Evolutionary conservation across 179 eudicot genomes (phyloP).

Genomic region (Silene noctiflora): DNA sequence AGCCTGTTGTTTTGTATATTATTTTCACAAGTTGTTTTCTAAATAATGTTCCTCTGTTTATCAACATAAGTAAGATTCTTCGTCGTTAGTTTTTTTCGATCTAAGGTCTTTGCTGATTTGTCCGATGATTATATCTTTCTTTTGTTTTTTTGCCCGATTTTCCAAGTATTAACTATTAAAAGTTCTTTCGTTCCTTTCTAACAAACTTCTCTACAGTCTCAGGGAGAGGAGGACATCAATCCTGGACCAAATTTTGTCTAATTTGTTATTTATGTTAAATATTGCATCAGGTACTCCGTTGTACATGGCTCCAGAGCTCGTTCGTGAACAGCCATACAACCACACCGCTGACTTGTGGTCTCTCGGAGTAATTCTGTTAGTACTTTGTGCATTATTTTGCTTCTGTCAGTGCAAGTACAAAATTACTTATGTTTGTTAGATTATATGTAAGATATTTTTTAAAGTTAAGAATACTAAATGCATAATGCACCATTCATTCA

Average conservation of each 20-base stretch:
- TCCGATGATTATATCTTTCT: too few relatives aligned
- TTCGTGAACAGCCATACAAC: constrained; percentile 97
- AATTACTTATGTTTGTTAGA: background rate
- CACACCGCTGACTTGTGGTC: constrained; percentile 99
- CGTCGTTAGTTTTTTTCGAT: too few relatives aligned
- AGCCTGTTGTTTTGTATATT: constrained; percentile 10
- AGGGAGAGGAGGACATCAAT: background rate
- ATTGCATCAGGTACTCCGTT: constrained; percentile 79
- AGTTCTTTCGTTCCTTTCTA: background rate
- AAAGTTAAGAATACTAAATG: background rate
- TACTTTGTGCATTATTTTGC: constrained; percentile 21
- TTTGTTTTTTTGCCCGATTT: too few relatives aligned
- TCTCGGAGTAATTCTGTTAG: constrained; percentile 96
- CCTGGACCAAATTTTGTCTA: background rate
- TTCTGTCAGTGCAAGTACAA: background rate
- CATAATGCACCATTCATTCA: background rate
- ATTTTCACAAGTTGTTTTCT: background rate
- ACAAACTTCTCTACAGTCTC: background rate
- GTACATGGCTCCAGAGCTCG: constrained; percentile 99
- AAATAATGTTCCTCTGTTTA: background rate
- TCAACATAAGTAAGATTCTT: too few relatives aligned
- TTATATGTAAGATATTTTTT: background rate
- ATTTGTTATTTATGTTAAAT: background rate
- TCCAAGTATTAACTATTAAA: too few relatives aligned
- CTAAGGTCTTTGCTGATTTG: too few relatives aligned